Percentiles rank a stretch among this genome's conserved stretches.
Evolutionary conservation across 139 green algal genomes (phyloP).

Genomic region (Microglena sp.): DNA sequence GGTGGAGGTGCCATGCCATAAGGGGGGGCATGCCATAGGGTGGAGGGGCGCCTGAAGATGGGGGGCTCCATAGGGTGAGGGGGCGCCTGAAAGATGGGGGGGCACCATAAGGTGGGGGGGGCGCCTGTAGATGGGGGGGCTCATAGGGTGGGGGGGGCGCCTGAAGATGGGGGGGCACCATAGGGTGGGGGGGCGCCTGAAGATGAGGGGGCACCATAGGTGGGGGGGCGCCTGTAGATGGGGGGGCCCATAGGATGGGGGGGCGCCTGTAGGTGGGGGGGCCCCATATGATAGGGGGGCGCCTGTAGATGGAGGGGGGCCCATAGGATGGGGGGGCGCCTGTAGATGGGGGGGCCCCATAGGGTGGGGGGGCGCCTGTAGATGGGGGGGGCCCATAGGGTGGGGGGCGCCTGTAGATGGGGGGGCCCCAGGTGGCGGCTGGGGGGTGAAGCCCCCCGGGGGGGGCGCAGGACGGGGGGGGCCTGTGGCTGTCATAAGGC

Average conservation of each 20-base stretch:
- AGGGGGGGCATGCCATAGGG: neutral
- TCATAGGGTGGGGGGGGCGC: neutral
- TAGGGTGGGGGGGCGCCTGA: neutral
- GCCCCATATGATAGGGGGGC: neutral
- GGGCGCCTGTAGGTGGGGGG: neutral
- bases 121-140: neutral
- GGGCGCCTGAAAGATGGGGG: neutral
- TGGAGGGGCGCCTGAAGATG: neutral
- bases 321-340: neutral
- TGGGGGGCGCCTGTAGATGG: neutral
- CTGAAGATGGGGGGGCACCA: neutral
- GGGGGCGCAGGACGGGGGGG: no score
- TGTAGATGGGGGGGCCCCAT: neutral
- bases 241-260: neutral
- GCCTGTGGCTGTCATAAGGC: no score
- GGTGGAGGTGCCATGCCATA: neutral
- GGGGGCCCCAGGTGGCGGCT: no score
- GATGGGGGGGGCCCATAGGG: neutral
- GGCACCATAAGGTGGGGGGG: conserved; percentile 1
- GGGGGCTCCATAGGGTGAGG: neutral
- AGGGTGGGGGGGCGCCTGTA: no score
- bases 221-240: neutral
- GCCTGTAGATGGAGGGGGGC: neutral
- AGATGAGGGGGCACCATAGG: neutral
- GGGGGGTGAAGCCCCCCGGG: no score